Evolutionary conservation across 805 yeast species (phyloP).

Genomic region (Suhomyces prunicola): DNA sequence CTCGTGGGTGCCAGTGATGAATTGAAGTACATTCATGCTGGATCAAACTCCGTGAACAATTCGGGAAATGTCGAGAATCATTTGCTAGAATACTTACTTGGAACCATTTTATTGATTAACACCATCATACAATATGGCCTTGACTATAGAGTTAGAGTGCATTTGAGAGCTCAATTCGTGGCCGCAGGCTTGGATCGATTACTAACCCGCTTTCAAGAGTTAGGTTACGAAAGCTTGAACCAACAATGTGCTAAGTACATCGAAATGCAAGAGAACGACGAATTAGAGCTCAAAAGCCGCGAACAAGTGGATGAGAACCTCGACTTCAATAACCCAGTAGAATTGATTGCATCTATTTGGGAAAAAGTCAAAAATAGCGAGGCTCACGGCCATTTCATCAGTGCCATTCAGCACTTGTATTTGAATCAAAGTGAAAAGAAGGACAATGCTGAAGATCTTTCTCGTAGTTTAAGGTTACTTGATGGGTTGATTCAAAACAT

Average conservation of each 20-base stretch:
- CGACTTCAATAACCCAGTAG: slow-evolving; percentile 70
- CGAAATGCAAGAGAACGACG: slow-evolving; percentile 56
- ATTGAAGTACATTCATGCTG: slow-evolving; percentile 44
- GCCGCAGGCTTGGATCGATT: slow-evolving; percentile 23
- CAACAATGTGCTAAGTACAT: slow-evolving; percentile 64
- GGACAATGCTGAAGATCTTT: slow-evolving; percentile 41
- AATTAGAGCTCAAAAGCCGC: slow-evolving; percentile 38
- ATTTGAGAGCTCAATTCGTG: slow-evolving; percentile 49
- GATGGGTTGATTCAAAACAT: slow-evolving; percentile 65
- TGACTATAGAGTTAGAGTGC: slow-evolving; percentile 47
- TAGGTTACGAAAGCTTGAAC: slow-evolving; percentile 56
- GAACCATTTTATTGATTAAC: slow-evolving; percentile 68
- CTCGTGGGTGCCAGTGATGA: slow-evolving; percentile 91
- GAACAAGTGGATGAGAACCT: slow-evolving; percentile 40
- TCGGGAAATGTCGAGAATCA: slow-evolving; percentile 56
- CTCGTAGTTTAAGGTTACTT: slow-evolving; percentile 57
- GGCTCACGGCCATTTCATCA: slow-evolving; percentile 55
- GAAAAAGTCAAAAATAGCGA: slow-evolving; percentile 53
- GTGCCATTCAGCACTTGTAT: slow-evolving; percentile 65
- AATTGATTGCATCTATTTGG: slow-evolving; percentile 60
- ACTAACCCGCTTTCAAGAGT: slow-evolving; percentile 19
- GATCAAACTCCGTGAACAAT: slow-evolving; percentile 23
- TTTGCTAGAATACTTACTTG: slow-evolving; percentile 65
- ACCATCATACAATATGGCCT: slow-evolving; percentile 52
- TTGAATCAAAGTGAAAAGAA: slow-evolving; percentile 51